phyloP scores from a whole-genome alignment of 768 basidiomycete genomes.

The Collybia mongolica region DNA sequence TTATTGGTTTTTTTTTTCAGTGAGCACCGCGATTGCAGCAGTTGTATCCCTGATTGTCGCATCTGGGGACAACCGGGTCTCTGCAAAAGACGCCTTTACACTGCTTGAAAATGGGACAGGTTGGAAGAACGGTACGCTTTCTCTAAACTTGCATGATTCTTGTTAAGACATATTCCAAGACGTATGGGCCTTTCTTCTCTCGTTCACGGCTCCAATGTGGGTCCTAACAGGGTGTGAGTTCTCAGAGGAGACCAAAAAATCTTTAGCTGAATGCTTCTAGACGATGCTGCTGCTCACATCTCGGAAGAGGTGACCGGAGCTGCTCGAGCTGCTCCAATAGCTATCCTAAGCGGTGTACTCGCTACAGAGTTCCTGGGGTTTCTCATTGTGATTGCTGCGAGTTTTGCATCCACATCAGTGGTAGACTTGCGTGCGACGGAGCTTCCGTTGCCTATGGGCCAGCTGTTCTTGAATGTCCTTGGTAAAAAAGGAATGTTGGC shows the following conservation, averaged over 20 bases:
- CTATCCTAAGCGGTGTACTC: conserved; percentile 63
- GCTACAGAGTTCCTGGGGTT: conserved; percentile 62
- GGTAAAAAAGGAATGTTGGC: conserved; percentile 71
- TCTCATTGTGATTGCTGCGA: conserved; percentile 63
- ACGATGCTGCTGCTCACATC: conserved; percentile 76
- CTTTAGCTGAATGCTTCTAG: conserved; percentile 28
- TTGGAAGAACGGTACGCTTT: conserved; percentile 54
- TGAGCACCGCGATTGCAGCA: conserved; percentile 63
- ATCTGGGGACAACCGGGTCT: conserved; percentile 52
- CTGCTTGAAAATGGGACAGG: conserved; percentile 70
- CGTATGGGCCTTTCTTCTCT: conserved; percentile 71
- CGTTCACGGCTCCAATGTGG: conserved; percentile 80
- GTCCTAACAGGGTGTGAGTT: conserved; percentile 70
- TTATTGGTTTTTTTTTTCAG: conserved; percentile 28
- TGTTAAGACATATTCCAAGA: conserved; percentile 32
- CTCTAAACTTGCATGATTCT: not conserved
- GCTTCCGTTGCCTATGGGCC: conserved; percentile 70
- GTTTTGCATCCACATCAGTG: conserved; percentile 62
- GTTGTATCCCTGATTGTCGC: conserved; percentile 58
- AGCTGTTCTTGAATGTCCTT: conserved; percentile 64
- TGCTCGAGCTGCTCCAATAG: conserved; percentile 61
- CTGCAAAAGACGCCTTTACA: conserved; percentile 66
- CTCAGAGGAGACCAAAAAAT: not conserved
- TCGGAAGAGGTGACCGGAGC: conserved; percentile 71
- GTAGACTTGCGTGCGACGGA: conserved; percentile 43